Conservation (phyloP, 2,329 filamentous ascomycete species). For the Pezicula radicicola region DNA sequence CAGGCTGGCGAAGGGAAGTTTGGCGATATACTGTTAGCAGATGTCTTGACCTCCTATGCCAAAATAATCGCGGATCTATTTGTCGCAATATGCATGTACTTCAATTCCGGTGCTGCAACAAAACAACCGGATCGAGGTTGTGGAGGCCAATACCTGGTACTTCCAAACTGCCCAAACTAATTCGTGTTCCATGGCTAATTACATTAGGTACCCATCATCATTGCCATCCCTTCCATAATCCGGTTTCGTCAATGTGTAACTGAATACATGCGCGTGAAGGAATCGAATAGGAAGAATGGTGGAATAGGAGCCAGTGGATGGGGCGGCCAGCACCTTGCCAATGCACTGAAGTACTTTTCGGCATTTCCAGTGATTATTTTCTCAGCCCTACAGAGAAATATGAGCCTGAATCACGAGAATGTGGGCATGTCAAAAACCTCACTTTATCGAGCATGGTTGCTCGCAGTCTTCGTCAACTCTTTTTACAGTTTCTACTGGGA, state of each 20-base stretch:
- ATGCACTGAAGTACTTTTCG: conserved; percentile 91
- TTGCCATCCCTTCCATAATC: conserved; percentile 79
- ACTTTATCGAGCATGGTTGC: conserved; percentile 61
- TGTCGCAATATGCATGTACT: conserved; percentile 88
- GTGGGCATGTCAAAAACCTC: conserved; percentile 35
- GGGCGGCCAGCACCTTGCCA: conserved; percentile 86
- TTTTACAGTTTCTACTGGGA: conserved; percentile 99
- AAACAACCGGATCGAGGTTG: conserved; percentile 77
- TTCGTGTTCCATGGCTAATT: too few species aligned
- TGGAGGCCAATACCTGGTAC: conserved; percentile 72
- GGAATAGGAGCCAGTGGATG: conserved; percentile 53
- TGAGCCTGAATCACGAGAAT: conserved; percentile 34
- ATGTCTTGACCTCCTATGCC: conserved; percentile 91
- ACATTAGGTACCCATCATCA: conserved; percentile 60
- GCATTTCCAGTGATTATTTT: conserved; percentile 90
- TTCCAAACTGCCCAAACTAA: too few species aligned
- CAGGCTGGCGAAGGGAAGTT: conserved; percentile 88
- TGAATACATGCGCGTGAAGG: conserved; percentile 73
- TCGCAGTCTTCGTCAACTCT: conserved; percentile 77
- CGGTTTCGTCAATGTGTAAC: conserved; percentile 89
- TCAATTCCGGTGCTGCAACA: conserved; percentile 72
- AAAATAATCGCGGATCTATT: conserved; percentile 90
- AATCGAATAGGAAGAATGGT: conserved; percentile 47
- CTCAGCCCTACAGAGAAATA: conserved; percentile 68
- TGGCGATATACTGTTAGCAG: conserved; percentile 87